These are phyloP conservation scores for Termitomyces sp. DNA, from an alignment of 1,284 basidiomycete genomes.

Conservation along the genomic window DNA sequence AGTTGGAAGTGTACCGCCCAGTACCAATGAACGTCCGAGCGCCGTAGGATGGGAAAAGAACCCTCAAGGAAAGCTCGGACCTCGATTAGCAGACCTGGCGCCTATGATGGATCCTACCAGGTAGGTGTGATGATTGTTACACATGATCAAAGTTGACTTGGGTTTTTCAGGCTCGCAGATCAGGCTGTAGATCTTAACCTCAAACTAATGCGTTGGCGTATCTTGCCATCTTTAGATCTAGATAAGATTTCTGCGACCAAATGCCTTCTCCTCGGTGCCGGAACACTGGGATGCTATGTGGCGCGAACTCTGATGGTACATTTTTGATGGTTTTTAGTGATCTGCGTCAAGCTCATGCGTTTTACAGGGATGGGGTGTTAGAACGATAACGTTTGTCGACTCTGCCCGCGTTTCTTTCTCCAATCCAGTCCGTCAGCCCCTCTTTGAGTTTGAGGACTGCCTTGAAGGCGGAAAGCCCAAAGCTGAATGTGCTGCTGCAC, in stretches of 20 bases:
- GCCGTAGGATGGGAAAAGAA: slow-evolving; percentile 97
- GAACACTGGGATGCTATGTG: slow-evolving; percentile 96
- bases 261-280: slow-evolving; percentile 89
- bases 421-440: slow-evolving; percentile 93
- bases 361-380: slow-evolving; percentile 87
- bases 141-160: background rate
- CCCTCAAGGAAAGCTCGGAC: slow-evolving; percentile 70
- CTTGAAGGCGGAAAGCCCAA: slow-evolving; percentile 92
- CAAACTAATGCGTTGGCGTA: slow-evolving; percentile 98
- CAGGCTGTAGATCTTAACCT: slow-evolving; percentile 97
- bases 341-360: background rate
- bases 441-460: slow-evolving; percentile 95
- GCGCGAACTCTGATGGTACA: slow-evolving; percentile 82
- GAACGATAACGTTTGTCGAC: slow-evolving; percentile 91
- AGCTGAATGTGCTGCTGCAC: slow-evolving; percentile 87
- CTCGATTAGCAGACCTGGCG: slow-evolving; percentile 87
- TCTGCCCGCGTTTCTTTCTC: slow-evolving; percentile 91
- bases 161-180: slow-evolving; percentile 66
- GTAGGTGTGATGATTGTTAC: slow-evolving; percentile 28
- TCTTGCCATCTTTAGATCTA: slow-evolving; percentile 85
- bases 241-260: slow-evolving; percentile 79
- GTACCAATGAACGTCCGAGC: slow-evolving; percentile 36
- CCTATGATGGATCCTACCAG: slow-evolving; percentile 92
- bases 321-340: background rate
- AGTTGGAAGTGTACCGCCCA: slow-evolving; percentile 21